A percentile compares a stretch with the other conserved stretches of the same genome.
Conservation (phyloP, 2,329 filamentous ascomycete genomes). For the Ustilaginoidea virens region DNA sequence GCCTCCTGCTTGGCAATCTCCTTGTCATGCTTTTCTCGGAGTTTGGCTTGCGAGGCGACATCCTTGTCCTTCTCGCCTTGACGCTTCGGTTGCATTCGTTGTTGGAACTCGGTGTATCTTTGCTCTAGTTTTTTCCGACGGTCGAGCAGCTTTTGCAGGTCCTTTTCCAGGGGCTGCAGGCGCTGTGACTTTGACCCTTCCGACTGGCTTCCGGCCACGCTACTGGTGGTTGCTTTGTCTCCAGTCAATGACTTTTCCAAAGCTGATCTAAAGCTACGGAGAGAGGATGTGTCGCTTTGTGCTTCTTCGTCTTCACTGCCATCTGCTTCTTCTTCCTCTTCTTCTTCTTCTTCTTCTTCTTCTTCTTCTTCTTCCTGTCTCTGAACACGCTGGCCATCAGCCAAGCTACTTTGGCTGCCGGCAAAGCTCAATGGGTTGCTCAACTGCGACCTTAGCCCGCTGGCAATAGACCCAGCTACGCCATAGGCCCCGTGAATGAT, state of each 20-base stretch:
- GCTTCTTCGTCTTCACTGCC: slow-evolving; percentile 15
- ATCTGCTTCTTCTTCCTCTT: background rate
- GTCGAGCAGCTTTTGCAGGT: slow-evolving; percentile 47
- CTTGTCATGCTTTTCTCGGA: slow-evolving; percentile 46
- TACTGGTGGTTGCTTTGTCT: slow-evolving; percentile 12
- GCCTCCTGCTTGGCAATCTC: slow-evolving; percentile 52
- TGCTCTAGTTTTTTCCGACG: slow-evolving; percentile 46
- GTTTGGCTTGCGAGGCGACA: slow-evolving; percentile 34
- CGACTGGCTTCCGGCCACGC: slow-evolving; percentile 15
- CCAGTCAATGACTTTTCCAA: slow-evolving; percentile 20
- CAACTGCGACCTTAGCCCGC: slow-evolving; percentile 16
- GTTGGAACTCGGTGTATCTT: slow-evolving; percentile 40
- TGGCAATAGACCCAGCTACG: slow-evolving; percentile 30
- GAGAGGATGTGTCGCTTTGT: slow-evolving; percentile 28
- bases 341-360: slow-evolving; percentile 11
- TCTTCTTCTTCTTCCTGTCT: slow-evolving; percentile 14
- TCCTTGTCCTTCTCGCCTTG: slow-evolving; percentile 35
- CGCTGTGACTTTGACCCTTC: slow-evolving; percentile 21
- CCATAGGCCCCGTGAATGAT: slow-evolving; percentile 38
- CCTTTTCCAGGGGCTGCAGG: slow-evolving; percentile 33
- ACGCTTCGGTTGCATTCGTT: slow-evolving; percentile 28
- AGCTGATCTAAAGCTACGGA: slow-evolving; percentile 34
- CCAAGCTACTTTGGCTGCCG: slow-evolving; percentile 12
- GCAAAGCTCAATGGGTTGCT: slow-evolving; percentile 12
- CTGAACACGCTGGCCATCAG: slow-evolving; percentile 9